These are phyloP conservation scores for Cetraspora pellucida DNA, from an alignment of 192 early-diverging fungal species.

Conservation along the genomic window DNA sequence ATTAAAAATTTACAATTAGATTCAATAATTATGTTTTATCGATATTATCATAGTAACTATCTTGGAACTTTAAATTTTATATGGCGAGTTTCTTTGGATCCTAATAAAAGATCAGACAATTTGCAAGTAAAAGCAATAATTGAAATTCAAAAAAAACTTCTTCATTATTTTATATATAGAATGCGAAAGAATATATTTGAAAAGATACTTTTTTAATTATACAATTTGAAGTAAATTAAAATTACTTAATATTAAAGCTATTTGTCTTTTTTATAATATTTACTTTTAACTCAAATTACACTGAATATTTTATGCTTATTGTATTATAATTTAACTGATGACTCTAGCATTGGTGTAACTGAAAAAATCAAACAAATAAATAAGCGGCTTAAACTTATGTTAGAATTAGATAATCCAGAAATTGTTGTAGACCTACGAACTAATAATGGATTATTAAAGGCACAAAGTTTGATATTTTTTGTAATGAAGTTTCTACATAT, in stretches of 20 bases:
- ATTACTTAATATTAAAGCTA: no score
- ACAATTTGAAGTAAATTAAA: no score
- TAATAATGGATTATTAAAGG: slow-evolving; percentile 8
- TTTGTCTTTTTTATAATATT: no score
- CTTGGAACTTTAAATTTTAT: slow-evolving; percentile 6
- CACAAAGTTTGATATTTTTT: slow-evolving; percentile 14
- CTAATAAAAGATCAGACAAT: neutral
- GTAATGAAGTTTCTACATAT: neutral
- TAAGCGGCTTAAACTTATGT: neutral
- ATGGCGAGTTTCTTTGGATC: neutral
- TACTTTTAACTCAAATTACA: neutral
- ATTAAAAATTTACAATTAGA: neutral
- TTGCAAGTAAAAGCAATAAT: neutral
- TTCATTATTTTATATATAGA: no score
- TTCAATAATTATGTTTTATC: neutral
- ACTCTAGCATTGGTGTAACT: neutral
- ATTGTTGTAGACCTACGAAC: neutral
- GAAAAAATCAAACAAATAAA: neutral
- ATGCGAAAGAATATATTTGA: no score
- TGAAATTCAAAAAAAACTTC: neutral
- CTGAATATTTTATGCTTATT: neutral
- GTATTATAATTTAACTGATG: neutral
- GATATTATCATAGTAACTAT: neutral
- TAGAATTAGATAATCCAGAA: neutral
- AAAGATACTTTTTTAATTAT: no score